These are phyloP conservation scores for Termitomyces titanicus DNA, from an alignment of 768 basidiomycete species.

Conservation along the genomic window DNA sequence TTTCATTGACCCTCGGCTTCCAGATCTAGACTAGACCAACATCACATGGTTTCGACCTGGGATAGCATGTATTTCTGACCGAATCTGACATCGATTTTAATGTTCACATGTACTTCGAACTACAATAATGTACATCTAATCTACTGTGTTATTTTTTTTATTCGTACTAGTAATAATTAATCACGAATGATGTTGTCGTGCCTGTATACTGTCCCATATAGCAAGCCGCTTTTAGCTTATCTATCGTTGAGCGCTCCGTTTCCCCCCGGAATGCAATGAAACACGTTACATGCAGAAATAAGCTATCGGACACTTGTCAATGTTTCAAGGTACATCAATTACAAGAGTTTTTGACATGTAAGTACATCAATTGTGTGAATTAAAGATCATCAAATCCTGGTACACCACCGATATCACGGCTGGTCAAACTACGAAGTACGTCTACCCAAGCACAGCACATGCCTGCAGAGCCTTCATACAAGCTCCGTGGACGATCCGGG, in stretches of 20 bases:
- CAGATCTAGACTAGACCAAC: not conserved
- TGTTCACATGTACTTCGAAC: no score
- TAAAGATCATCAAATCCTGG: constrained; percentile 39
- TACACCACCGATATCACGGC: constrained; percentile 25
- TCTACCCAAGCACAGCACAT: constrained; percentile 57
- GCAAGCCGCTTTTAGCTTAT: no score
- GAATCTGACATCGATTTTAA: no score
- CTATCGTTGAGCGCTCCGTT: no score
- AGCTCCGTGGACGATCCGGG: constrained; percentile 52
- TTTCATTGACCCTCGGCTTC: constrained; percentile 19
- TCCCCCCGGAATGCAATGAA: not conserved
- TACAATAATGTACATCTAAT: no score
- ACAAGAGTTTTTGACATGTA: no score
- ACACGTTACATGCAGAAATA: not conserved
- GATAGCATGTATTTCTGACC: not conserved
- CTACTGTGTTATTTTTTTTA: not conserved
- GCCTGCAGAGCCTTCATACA: constrained; percentile 57
- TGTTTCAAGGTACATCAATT: no score
- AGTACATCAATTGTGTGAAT: no score
- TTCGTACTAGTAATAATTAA: not conserved
- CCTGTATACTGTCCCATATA: no score
- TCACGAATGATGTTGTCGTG: not conserved
- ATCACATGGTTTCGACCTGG: not conserved
- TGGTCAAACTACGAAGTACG: constrained; percentile 30
- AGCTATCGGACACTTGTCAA: not conserved